Evolutionary conservation across 2,329 filamentous ascomycete species (phyloP), one percentile per base, ranked within the genome.

Genomic region (Sporothrix phasma): DNA sequence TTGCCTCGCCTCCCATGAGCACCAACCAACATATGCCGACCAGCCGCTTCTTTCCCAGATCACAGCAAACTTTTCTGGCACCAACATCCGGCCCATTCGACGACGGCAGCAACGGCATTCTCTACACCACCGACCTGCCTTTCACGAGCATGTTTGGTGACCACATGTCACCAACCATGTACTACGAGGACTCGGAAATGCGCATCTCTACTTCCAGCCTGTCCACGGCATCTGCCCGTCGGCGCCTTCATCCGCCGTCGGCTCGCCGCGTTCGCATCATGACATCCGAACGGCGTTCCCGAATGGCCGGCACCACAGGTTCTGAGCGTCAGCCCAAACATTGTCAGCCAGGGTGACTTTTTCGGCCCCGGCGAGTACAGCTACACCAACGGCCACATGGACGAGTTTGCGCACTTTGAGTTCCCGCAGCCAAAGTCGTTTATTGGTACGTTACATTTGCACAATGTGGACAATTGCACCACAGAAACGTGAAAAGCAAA

Each of bases 161-260:
- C 69, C 76, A 76, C 67, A 73, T 77, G 64, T 83, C 81, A 10
- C 81, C 81, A 8, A 73, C 75, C 65, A 74, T 78, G 67, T 83
- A 80, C 68, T 70, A 74, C 22, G 82, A 84, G 47, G 82, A 84
- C 61, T 71, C 74, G 66, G 81, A 84, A 22, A 72, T 80, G 71
- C 75, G 76, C 65, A 71, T 81, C 26, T 78, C 80, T 17, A 83
- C 80, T 34, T 87, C 81, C 61, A 84, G 80, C 71, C 79, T 81
- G 67, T 90, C 81, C 66, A 85, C 81, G 66, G 80, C 79, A 26
- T 88, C 84, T 65, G 75, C 64, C 83, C 78, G 61, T 89, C 87
- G 61, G 84, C 84, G 3, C 79, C 86, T 6, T 88, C 86, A 1
- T 89, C 87, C 8, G 84, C 83, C 62, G 82, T 86, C 67, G 85